Conservation (phyloP, 139 green algal genomes). For the Picochlorum sp. region DNA sequence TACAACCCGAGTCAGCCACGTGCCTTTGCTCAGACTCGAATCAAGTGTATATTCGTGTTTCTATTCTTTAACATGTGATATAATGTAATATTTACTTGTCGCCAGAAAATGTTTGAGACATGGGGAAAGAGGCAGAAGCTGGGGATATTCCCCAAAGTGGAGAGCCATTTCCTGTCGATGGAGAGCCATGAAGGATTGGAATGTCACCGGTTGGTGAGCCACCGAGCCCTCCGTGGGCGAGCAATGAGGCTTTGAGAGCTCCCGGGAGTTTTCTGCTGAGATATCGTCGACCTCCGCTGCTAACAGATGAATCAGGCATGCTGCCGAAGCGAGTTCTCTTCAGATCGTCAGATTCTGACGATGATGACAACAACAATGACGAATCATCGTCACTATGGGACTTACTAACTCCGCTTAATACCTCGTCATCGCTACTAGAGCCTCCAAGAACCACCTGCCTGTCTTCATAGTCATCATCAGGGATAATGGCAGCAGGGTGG, state of each 20-base stretch:
- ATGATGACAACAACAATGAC: neutral
- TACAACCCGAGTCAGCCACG: too few species aligned
- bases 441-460: neutral
- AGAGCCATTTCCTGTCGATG: neutral
- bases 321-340: conserved; percentile 20
- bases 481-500: conserved; percentile 16
- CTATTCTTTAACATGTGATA: too few species aligned
- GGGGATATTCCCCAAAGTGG: neutral
- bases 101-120: neutral
- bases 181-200: neutral
- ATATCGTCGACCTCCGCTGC: conserved; percentile 6
- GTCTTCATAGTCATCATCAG: neutral
- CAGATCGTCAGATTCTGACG: conserved; percentile 8
- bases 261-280: neutral
- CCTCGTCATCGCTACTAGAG: conserved; percentile 2
- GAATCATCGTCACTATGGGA: conserved; percentile 3
- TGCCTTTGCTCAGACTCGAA: too few species aligned
- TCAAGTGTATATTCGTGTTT: too few species aligned
- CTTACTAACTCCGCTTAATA: neutral
- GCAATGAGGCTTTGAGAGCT: conserved; percentile 11
- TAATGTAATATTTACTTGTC: too few species aligned
- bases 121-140: neutral
- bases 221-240: neutral
- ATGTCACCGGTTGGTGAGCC: conserved; percentile 7
- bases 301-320: conserved; percentile 18